Evolutionary conservation across 306 rosid species (phyloP).

Genomic region (Carpinus viminea): DNA sequence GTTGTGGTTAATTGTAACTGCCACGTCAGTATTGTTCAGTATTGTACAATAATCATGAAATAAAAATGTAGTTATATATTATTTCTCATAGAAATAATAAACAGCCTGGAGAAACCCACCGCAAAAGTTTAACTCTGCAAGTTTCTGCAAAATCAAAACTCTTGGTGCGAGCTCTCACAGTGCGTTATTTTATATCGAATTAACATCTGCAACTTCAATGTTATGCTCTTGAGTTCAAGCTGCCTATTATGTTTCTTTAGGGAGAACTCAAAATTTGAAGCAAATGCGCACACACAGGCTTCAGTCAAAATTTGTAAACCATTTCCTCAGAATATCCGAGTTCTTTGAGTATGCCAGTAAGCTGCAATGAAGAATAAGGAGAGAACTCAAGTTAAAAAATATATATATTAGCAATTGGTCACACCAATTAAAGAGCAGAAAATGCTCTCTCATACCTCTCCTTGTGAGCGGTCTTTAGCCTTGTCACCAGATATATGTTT

Average conservation of each 20-base stretch:
- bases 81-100: neutral
- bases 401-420: neutral
- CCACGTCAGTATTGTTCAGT: too few relatives aligned
- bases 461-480: slow-evolving; percentile 86
- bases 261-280: slow-evolving; percentile 25
- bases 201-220: slow-evolving; percentile 28
- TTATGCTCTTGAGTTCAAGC: slow-evolving; percentile 17
- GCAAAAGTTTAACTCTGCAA: slow-evolving; percentile 1
- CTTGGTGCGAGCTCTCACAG: neutral
- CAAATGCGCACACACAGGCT: slow-evolving; percentile 3
- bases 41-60: too few relatives aligned
- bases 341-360: slow-evolving; percentile 83
- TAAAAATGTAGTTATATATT: too few relatives aligned
- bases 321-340: slow-evolving; percentile 87
- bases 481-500: slow-evolving; percentile 84
- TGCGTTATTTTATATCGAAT: slow-evolving; percentile 14
- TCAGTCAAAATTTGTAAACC: slow-evolving; percentile 90
- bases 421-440: neutral
- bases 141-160: slow-evolving; percentile 22
- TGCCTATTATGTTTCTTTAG: slow-evolving; percentile 17
- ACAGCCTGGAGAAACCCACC: neutral
- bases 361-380: slow-evolving; percentile 46
- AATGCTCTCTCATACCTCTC: slow-evolving; percentile 64
- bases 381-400: neutral
- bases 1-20: too few relatives aligned